Conservation (phyloP, 768 basidiomycete species). For the Suillus clintonianus region DNA sequence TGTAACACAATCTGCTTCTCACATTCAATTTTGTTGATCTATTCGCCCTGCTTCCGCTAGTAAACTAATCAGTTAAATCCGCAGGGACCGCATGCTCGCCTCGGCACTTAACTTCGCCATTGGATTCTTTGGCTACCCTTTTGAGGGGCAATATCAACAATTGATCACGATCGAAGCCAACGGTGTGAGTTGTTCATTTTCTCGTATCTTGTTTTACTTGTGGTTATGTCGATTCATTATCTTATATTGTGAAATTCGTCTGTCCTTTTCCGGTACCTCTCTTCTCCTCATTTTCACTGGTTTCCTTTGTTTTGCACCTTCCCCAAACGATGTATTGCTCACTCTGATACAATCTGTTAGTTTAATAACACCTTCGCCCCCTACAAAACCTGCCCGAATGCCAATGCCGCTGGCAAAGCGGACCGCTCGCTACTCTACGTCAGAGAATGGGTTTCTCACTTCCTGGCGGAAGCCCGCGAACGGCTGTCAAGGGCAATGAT, state of each 20-base stretch:
- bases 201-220: constrained; percentile 17
- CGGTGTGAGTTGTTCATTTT: constrained; percentile 42
- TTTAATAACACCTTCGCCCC: constrained; percentile 88
- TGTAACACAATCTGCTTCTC: neutral
- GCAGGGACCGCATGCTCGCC: constrained; percentile 71
- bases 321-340: neutral
- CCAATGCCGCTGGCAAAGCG: constrained; percentile 44
- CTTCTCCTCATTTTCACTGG: neutral
- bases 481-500: constrained; percentile 41
- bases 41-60: too few species aligned
- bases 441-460: constrained; percentile 66
- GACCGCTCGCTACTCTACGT: constrained; percentile 63
- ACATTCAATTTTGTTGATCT: neutral
- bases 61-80: neutral
- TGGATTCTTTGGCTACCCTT: constrained; percentile 78
- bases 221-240: neutral
- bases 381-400: constrained; percentile 80
- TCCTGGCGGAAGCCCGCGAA: constrained; percentile 64
- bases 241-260: constrained; percentile 13
- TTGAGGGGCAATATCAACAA: constrained; percentile 73
- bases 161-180: constrained; percentile 70
- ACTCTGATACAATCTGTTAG: constrained; percentile 27
- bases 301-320: neutral
- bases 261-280: neutral
- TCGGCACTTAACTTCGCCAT: constrained; percentile 69